These are phyloP conservation scores for Talaromyces liani DNA, from an alignment of 495 filamentous ascomycete species.

Conservation along the genomic window DNA sequence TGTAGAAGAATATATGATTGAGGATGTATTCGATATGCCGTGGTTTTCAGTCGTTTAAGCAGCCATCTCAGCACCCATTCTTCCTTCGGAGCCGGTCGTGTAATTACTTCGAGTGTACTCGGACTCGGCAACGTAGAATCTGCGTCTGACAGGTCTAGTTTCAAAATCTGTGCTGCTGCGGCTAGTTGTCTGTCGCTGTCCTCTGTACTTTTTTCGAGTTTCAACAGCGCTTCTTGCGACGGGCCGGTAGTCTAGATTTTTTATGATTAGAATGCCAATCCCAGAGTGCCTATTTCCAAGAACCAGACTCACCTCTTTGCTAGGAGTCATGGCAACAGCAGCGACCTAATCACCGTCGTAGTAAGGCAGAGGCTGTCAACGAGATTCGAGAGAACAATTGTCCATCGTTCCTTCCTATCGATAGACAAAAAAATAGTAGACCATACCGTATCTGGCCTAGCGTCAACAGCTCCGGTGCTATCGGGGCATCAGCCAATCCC, in stretches of 20 bases:
- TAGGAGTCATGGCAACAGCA: constrained; percentile 28
- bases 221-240: constrained; percentile 44
- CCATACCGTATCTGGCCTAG: not conserved
- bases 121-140: constrained; percentile 13
- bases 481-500: not conserved
- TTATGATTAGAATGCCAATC: not conserved
- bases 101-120: constrained; percentile 20
- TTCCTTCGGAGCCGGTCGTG: constrained; percentile 39
- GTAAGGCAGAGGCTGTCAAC: not conserved
- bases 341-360: not conserved
- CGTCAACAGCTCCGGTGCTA: not conserved
- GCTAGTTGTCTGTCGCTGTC: constrained; percentile 31
- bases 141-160: constrained; percentile 32
- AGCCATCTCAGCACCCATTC: constrained; percentile 66
- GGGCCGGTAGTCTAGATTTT: constrained; percentile 13
- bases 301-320: constrained; percentile 31
- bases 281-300: not conserved
- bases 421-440: constrained; percentile 4
- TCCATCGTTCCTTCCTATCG: constrained; percentile 9
- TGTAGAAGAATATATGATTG: constrained; percentile 41
- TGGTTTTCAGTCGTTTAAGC: constrained; percentile 49
- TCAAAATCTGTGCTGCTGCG: constrained; percentile 42
- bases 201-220: constrained; percentile 42
- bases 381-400: not conserved
- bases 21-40: constrained; percentile 36